Evolutionary conservation across 1,284 basidiomycete species (phyloP).

Genomic region (Tilletia horrida): DNA sequence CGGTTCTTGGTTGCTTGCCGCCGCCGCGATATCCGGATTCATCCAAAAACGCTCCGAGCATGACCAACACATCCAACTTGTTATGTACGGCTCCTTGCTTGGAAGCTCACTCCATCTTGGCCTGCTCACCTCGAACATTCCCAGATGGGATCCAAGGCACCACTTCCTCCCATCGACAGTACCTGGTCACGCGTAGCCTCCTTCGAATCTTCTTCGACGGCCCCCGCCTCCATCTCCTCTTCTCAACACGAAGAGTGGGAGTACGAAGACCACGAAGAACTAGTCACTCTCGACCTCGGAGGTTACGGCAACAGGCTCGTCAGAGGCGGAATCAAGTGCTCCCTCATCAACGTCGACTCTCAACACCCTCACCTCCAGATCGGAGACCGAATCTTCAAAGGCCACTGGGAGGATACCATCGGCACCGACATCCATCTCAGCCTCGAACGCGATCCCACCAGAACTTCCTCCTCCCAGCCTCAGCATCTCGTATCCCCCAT

Average conservation of each 20-base stretch:
- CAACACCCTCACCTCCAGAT: background rate
- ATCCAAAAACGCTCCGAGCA: slow-evolving; percentile 13
- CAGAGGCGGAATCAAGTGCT: background rate
- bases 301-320: background rate
- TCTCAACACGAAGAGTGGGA: slow-evolving; percentile 5
- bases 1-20: too few species aligned
- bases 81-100: too few species aligned
- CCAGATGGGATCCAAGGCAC: too few species aligned
- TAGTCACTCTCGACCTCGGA: slow-evolving; percentile 16
- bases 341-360: slow-evolving; percentile 6
- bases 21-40: background rate
- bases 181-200: background rate
- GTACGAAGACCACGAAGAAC: slow-evolving; percentile 1
- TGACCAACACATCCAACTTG: background rate
- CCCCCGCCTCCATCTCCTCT: too few species aligned
- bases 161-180: background rate
- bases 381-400: slow-evolving; percentile 7
- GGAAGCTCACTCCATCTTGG: too few species aligned
- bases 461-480: background rate
- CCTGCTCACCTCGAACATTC: too few species aligned
- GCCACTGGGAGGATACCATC: background rate
- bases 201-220: too few species aligned
- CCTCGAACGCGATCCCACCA: background rate
- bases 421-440: slow-evolving; percentile 13
- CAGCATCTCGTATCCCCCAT: slow-evolving; percentile 12